Conservation (phyloP, 768 basidiomycete species). For the Lactarius evosmus region DNA sequence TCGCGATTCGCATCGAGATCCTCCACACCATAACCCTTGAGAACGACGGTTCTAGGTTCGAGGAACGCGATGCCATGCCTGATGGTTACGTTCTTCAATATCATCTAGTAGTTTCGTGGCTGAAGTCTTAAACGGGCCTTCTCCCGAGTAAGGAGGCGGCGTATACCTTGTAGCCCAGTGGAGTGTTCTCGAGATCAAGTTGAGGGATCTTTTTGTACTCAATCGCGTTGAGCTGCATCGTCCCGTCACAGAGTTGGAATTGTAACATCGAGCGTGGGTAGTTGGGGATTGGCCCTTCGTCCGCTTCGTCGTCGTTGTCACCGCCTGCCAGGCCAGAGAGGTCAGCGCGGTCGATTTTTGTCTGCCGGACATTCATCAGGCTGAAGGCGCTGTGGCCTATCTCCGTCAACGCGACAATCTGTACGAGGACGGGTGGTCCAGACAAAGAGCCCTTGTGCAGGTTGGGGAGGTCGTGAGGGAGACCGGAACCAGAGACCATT, state of each 20-base stretch:
- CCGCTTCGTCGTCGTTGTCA: slow-evolving; percentile 51
- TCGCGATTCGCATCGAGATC: slow-evolving; percentile 62
- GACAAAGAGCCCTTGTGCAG: slow-evolving; percentile 38
- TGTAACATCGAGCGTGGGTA: slow-evolving; percentile 80
- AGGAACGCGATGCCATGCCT: slow-evolving; percentile 74
- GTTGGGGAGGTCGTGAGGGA: slow-evolving; percentile 46
- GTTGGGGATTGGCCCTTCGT: slow-evolving; percentile 73
- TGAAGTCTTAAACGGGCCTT: not conserved
- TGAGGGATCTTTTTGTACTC: slow-evolving; percentile 69
- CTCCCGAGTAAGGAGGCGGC: not conserved
- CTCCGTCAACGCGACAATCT: slow-evolving; percentile 76
- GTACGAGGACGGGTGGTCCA: slow-evolving; percentile 62
- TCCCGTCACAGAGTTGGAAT: slow-evolving; percentile 78
- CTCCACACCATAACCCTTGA: slow-evolving; percentile 60
- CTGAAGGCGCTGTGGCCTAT: slow-evolving; percentile 81
- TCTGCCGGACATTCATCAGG: slow-evolving; percentile 65
- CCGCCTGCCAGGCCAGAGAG: slow-evolving; percentile 46
- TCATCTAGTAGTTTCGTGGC: slow-evolving; percentile 44
- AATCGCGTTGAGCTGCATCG: slow-evolving; percentile 61
- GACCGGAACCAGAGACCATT: slow-evolving; percentile 65
- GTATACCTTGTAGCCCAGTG: slow-evolving; percentile 76
- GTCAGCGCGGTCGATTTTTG: slow-evolving; percentile 57
- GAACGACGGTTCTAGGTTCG: slow-evolving; percentile 59
- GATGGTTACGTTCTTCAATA: slow-evolving; percentile 65
- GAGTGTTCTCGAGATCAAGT: slow-evolving; percentile 69